Conservation (phyloP, 257 asterid species). For the Penstemon newberryi region DNA sequence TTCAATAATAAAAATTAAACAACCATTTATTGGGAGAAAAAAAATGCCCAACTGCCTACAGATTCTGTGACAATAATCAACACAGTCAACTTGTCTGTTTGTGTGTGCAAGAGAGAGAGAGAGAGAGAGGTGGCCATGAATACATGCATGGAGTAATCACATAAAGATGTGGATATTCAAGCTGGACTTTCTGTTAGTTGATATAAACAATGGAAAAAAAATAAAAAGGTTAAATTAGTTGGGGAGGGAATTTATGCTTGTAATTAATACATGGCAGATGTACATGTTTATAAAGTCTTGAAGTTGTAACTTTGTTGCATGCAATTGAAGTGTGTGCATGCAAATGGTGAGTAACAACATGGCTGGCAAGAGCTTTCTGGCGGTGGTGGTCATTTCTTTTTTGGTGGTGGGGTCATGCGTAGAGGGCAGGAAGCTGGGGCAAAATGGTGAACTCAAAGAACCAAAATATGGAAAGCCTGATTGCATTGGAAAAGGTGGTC, state of each 20-base stretch:
- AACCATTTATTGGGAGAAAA: too few species aligned
- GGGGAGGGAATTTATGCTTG: slow-evolving; percentile 14
- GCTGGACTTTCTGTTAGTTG: too few species aligned
- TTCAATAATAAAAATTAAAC: too few species aligned
- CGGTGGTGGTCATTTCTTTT: slow-evolving; percentile 30
- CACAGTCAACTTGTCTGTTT: too few species aligned
- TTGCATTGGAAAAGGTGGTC: slow-evolving; percentile 10
- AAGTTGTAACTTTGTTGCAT: slow-evolving; percentile 21
- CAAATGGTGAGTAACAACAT: slow-evolving; percentile 29
- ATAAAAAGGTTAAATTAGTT: too few species aligned
- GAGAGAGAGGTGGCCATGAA: too few species aligned
- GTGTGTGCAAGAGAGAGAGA: too few species aligned
- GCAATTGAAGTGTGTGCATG: slow-evolving; percentile 17
- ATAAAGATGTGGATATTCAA: too few species aligned
- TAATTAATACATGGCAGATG: slow-evolving; percentile 23
- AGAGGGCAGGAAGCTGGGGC: slow-evolving; percentile 37
- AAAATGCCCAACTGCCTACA: too few species aligned
- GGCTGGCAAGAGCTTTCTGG: slow-evolving; percentile 30
- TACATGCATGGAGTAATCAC: too few species aligned
- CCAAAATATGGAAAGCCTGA: slow-evolving; percentile 17
- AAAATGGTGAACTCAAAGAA: slow-evolving; percentile 16
- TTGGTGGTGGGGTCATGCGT: slow-evolving; percentile 35
- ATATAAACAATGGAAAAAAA: too few species aligned
- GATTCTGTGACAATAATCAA: too few species aligned
- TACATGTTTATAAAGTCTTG: slow-evolving; percentile 24